Evolutionary conservation across 257 asterid genomes (phyloP).

Genomic region (Lithospermum erythrorhizon): DNA sequence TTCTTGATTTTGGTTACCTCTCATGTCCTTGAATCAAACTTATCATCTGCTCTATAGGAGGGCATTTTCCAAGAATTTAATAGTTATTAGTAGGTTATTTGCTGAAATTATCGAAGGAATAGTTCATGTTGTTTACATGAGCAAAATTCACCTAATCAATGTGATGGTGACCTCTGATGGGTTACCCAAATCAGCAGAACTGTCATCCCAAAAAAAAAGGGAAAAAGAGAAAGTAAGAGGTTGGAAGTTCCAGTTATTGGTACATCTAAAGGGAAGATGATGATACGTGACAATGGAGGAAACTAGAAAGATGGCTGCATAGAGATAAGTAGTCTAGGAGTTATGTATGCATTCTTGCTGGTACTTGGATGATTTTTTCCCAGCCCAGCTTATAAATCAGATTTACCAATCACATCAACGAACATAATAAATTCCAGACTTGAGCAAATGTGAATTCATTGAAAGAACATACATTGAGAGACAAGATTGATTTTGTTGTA

Average conservation of each 20-base stretch:
- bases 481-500: neutral
- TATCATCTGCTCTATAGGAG: neutral
- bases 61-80: neutral
- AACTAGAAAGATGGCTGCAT: neutral
- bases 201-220: neutral
- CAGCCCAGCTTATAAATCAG: too few relatives aligned
- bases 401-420: neutral
- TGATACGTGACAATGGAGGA: neutral
- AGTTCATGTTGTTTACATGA: neutral
- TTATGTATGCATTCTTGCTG: neutral
- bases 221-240: neutral
- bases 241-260: neutral
- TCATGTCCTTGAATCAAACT: constrained; percentile 1
- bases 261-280: neutral
- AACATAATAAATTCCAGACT: too few relatives aligned
- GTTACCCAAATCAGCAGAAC: neutral
- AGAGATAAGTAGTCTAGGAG: neutral
- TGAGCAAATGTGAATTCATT: too few relatives aligned
- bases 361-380: neutral
- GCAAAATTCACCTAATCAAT: neutral
- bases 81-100: neutral
- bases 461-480: neutral
- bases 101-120: neutral
- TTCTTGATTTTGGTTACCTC: constrained; percentile 7
- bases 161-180: neutral